Evolutionary conservation across 1,284 basidiomycete species (phyloP), one percentile per base, ranked within the genome.

Genomic region (Stygiomarasmius scandens): DNA sequence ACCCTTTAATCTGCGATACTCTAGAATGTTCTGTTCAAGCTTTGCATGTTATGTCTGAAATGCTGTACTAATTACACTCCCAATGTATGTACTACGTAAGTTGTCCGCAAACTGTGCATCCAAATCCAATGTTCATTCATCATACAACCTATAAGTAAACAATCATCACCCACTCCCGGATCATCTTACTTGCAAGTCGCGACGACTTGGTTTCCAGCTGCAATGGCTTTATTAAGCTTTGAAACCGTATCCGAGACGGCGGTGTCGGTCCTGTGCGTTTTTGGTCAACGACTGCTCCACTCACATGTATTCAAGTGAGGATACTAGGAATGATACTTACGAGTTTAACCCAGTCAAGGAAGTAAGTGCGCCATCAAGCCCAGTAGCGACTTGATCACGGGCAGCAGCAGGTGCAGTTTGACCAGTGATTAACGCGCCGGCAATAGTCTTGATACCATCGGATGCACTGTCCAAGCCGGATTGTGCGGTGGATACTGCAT

Each of bases 391-490:
- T 60, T 73, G 70, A 58, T 66, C 63, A 45, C 75, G 69, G 20
- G 74, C 72, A 49, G 52, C 66, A 19, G 74, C 74, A 14, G 75
- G 73, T 0, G 75, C 72, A 8, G 66, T 54, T 59, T 71, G 67
- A 12, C 73, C 73, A 3, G 68, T 69, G 49, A 77, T 12, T 24
- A 77, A 67, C 1, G 75, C 67, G 50, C 64, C 60, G 10, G 69
- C 74, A 52, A 77, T 77, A 8, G 67, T 66, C 50, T 63, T 67
- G 55, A 77, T 73, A 2, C 72, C 74, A 25, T 60, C 61, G 36
- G 70, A 60, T 2, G 74, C 73, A 54, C 64, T 65, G 41, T 49
- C 54, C 45, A 77, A 61, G 16, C 69, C 71, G 48, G 59, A 52
- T 53, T 64, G 54, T 1, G 70, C 72, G 9, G 68, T 58, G 22